Conservation (phyloP, 2,329 filamentous ascomycete species). For the Alternaria brassicicola region DNA sequence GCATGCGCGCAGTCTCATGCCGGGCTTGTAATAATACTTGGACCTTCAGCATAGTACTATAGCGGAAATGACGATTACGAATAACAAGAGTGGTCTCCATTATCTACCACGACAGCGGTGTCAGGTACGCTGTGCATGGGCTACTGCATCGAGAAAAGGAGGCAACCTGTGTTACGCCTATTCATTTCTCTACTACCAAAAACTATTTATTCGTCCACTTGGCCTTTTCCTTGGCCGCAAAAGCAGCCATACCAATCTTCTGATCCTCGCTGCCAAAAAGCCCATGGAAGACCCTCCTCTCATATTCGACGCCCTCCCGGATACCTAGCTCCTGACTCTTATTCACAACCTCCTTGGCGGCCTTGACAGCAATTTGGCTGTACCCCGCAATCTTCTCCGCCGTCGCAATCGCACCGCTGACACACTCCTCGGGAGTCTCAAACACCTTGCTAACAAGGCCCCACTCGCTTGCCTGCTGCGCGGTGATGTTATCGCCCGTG, state of each 20-base stretch:
- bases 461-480: conserved; percentile 85
- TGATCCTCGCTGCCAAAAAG: conserved; percentile 95
- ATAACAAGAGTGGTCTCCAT: neutral
- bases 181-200: neutral
- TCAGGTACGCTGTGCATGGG: no score
- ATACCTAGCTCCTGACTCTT: conserved; percentile 94
- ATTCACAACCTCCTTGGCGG: conserved; percentile 97
- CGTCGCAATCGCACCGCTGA: conserved; percentile 79
- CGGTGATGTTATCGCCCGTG: conserved; percentile 71
- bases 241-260: conserved; percentile 94
- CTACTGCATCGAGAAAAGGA: no score
- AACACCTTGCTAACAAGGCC: conserved; percentile 86
- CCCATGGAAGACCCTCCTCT: conserved; percentile 89
- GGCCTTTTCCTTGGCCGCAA: conserved; percentile 91
- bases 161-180: no score
- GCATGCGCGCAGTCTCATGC: conserved; percentile 28
- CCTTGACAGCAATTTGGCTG: conserved; percentile 84
- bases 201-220: conserved; percentile 82
- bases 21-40: conserved; percentile 46
- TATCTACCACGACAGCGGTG: neutral
- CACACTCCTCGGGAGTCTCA: conserved; percentile 77
- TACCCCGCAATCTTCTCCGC: conserved; percentile 89
- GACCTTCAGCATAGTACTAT: conserved; percentile 27
- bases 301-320: conserved; percentile 90
- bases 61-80: conserved; percentile 20